A percentile compares a stretch with the other conserved stretches of the same genome.
Conservation (phyloP, 805 yeast species). For the Gaillardinia entomophila region DNA sequence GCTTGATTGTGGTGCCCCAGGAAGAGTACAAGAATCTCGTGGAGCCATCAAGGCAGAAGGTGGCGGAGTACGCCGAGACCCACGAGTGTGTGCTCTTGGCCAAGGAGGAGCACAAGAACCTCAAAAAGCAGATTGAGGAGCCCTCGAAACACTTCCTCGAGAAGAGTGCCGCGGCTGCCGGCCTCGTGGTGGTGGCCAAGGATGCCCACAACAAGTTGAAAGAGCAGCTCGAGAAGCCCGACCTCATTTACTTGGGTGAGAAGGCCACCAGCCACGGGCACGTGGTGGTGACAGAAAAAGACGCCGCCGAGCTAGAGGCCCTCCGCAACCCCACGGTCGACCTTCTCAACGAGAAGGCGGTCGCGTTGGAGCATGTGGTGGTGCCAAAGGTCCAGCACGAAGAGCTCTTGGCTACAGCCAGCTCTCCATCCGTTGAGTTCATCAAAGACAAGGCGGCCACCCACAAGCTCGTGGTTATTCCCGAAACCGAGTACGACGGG, state of each 20-base stretch:
- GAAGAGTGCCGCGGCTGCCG: neutral
- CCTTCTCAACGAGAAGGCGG: slow-evolving; percentile 9
- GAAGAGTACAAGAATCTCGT: slow-evolving; percentile 14
- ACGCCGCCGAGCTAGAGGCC: slow-evolving; percentile 4
- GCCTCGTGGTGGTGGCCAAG: slow-evolving; percentile 3
- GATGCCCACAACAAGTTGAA: slow-evolving; percentile 7
- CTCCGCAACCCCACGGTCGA: slow-evolving; percentile 12
- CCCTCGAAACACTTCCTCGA: slow-evolving; percentile 3
- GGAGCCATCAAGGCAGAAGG: slow-evolving; percentile 5
- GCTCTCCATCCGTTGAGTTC: slow-evolving; percentile 5
- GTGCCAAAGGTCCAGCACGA: slow-evolving; percentile 5
- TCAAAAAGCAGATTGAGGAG: slow-evolving; percentile 2
- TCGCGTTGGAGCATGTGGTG: neutral
- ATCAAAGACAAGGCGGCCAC: slow-evolving; percentile 9
- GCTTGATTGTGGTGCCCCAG: slow-evolving; percentile 8
- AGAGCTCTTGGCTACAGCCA: slow-evolving; percentile 3
- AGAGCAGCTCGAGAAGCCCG: slow-evolving; percentile 3
- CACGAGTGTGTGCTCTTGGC: slow-evolving; percentile 2
- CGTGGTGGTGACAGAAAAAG: slow-evolving; percentile 4
- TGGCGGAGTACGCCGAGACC: slow-evolving; percentile 3
- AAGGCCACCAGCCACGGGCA: slow-evolving; percentile 4
- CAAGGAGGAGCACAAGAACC: slow-evolving; percentile 5
- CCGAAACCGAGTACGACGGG: slow-evolving; percentile 8
- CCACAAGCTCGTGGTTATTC: slow-evolving; percentile 4
- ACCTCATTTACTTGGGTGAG: slow-evolving; percentile 2